These are phyloP conservation scores for sorghum (Sorghum bicolor) DNA, from an alignment of 176 grass and related monocot species.

Conservation along the genomic window DNA sequence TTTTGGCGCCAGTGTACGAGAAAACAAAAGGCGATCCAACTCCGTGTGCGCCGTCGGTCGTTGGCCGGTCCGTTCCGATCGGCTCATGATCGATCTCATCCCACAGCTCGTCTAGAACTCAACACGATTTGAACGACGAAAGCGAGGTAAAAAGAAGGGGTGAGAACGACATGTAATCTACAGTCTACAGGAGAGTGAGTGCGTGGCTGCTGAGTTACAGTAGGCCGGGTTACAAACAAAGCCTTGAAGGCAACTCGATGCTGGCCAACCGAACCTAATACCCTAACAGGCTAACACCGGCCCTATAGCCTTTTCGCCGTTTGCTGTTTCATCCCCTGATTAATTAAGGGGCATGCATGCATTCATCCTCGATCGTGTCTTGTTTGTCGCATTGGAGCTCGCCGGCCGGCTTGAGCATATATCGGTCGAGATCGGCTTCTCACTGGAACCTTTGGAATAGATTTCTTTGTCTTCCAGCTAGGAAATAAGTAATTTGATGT, in stretches of 20 bases:
- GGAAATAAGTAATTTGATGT: constrained; percentile 22
- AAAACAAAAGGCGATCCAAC: constrained; percentile 5
- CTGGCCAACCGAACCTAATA: background rate
- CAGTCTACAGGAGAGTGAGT: background rate
- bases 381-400: background rate
- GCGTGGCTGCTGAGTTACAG: no score
- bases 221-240: background rate
- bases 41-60: background rate
- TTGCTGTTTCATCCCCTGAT: no score
- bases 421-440: background rate
- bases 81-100: no score
- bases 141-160: background rate
- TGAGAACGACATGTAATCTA: background rate
- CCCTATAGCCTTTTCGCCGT: background rate
- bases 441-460: constrained; percentile 29
- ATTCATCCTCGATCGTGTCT: background rate
- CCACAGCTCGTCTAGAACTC: background rate
- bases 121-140: background rate
- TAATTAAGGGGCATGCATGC: background rate
- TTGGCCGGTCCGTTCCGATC: constrained; percentile 16
- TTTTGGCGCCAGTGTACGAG: background rate
- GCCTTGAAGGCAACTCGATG: constrained; percentile 49
- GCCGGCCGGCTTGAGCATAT: no score
- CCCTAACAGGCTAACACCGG: no score
- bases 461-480: constrained; percentile 40